phyloP scores from a whole-genome alignment of 1,139 yeast species.

The Torulaspora globosa region DNA sequence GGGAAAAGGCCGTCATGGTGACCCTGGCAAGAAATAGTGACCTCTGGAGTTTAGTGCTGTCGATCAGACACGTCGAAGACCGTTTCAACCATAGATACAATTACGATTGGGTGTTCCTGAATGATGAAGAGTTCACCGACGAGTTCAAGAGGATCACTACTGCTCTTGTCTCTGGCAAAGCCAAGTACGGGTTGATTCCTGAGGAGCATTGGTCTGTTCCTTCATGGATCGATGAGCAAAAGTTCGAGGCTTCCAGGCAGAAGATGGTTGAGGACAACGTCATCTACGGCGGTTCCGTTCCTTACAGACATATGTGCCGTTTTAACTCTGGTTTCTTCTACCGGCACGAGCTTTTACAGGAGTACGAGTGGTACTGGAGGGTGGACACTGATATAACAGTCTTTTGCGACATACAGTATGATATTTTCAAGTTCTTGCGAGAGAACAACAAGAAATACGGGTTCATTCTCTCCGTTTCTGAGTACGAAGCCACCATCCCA shows the following conservation, averaged over 20 bases:
- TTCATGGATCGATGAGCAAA: constrained; percentile 53
- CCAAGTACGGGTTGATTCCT: constrained; percentile 48
- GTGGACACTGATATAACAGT: constrained; percentile 83
- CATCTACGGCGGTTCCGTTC: constrained; percentile 59
- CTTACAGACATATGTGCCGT: constrained; percentile 88
- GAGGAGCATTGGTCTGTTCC: constrained; percentile 53
- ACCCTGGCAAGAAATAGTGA: constrained; percentile 73
- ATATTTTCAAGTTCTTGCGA: constrained; percentile 75
- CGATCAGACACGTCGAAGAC: constrained; percentile 67
- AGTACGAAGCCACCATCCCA: constrained; percentile 73
- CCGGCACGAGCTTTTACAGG: constrained; percentile 65
- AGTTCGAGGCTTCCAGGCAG: constrained; percentile 49
- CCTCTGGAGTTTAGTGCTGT: constrained; percentile 52
- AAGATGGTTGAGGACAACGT: constrained; percentile 46
- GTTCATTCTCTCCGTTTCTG: constrained; percentile 79
- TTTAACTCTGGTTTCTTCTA: constrained; percentile 87
- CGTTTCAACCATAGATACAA: constrained; percentile 61
- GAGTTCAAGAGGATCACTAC: constrained; percentile 43
- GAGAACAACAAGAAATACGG: constrained; percentile 71
- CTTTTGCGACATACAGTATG: constrained; percentile 77
- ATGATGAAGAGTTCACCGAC: constrained; percentile 48
- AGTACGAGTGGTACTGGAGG: constrained; percentile 88
- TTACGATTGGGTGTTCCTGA: constrained; percentile 69
- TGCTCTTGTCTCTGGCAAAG: constrained; percentile 39
- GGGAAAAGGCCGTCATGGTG: constrained; percentile 67